A percentile compares a stretch with the other conserved stretches of the same genome.
Evolutionary conservation across 805 yeast genomes (phyloP).

Genomic region (Torulaspora microellipsoides): DNA sequence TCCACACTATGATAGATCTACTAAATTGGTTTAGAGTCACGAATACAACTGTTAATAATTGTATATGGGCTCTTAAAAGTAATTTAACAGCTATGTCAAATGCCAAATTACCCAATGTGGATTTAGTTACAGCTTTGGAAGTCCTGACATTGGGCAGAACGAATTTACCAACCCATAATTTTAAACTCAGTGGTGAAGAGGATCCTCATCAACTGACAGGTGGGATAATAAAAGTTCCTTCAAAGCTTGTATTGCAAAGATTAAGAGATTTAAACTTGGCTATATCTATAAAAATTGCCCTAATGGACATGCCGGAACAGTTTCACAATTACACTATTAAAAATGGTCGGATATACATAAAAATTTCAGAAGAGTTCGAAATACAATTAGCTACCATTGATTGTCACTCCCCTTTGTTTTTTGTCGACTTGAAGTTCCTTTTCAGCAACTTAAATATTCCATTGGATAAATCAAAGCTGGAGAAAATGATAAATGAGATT

Average conservation of each 20-base stretch:
- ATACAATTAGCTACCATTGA: constrained; percentile 74
- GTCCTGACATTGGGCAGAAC: constrained; percentile 79
- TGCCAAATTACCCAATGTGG: constrained; percentile 92
- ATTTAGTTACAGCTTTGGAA: constrained; percentile 79
- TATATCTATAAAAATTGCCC: constrained; percentile 69
- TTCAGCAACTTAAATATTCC: constrained; percentile 36
- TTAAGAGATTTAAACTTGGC: constrained; percentile 67
- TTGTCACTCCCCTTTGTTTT: constrained; percentile 63
- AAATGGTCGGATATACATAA: constrained; percentile 72
- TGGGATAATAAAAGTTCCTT: constrained; percentile 38
- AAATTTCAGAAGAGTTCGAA: constrained; percentile 60
- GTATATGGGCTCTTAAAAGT: constrained; percentile 62
- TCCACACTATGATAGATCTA: constrained; percentile 74
- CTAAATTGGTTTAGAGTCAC: constrained; percentile 84
- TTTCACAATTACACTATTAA: constrained; percentile 60
- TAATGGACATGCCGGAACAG: constrained; percentile 58
- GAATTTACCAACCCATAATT: constrained; percentile 59
- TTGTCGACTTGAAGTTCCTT: constrained; percentile 69
- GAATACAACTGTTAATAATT: constrained; percentile 61
- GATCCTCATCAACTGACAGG: constrained; percentile 7
- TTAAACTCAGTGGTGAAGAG: constrained; percentile 38
- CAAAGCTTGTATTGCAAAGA: constrained; percentile 54
- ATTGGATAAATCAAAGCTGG: constrained; percentile 27
- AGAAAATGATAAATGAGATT: constrained; percentile 33
- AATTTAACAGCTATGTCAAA: constrained; percentile 57